A percentile compares a stretch with the other conserved stretches of the same genome.
These are phyloP conservation scores for Acrocalymma vagum DNA, from an alignment of 2,329 filamentous ascomycete species.

Conservation along the genomic window DNA sequence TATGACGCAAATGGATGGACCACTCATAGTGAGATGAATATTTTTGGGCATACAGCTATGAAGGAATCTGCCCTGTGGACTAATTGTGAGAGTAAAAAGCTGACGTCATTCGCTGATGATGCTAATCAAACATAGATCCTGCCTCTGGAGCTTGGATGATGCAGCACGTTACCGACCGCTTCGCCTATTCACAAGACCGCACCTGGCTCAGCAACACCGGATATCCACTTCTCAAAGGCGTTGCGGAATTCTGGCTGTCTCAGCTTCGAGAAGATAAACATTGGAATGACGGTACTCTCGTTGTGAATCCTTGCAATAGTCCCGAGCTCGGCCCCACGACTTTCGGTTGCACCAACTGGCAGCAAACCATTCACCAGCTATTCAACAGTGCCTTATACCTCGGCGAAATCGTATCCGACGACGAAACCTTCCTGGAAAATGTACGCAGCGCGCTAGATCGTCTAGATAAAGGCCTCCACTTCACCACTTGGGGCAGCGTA, in stretches of 20 bases:
- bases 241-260: constrained; percentile 65
- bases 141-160: constrained; percentile 67
- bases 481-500: constrained; percentile 54
- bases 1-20: constrained; percentile 66
- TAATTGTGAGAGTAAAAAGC: no score
- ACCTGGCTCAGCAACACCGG: constrained; percentile 56
- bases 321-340: constrained; percentile 63
- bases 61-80: constrained; percentile 56
- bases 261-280: constrained; percentile 61
- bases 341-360: constrained; percentile 63
- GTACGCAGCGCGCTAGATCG: constrained; percentile 54
- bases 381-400: constrained; percentile 39
- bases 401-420: constrained; percentile 18
- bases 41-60: constrained; percentile 65
- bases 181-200: constrained; percentile 60
- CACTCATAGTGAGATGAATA: constrained; percentile 66
- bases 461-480: constrained; percentile 62
- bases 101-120: no score
- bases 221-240: constrained; percentile 63
- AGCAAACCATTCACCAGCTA: constrained; percentile 59
- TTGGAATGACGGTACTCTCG: constrained; percentile 60
- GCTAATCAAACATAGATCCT: no score
- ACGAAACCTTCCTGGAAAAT: constrained; percentile 43
- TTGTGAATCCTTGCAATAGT: constrained; percentile 67
- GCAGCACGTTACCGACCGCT: constrained; percentile 67